A percentile compares a stretch with the other conserved stretches of the same genome.
phyloP scores from a whole-genome alignment of 1,139 yeast genomes.

The Geotrichum histeridarum region DNA sequence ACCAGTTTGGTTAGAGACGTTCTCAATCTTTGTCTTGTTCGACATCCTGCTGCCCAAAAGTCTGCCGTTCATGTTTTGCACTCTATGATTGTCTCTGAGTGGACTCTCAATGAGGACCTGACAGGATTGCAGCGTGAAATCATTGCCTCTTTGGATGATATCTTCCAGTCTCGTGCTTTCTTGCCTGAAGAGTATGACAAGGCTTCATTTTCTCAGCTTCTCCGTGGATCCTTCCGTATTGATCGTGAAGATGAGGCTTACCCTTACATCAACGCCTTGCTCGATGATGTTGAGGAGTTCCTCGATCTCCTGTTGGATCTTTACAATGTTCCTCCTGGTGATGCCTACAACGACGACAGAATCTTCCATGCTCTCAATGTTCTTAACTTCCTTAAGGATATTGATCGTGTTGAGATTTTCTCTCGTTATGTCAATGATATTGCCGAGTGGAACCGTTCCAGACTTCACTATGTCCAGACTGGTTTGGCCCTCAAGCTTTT shows the following conservation, averaged over 20 bases:
- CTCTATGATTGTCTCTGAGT: slow-evolving; percentile 65
- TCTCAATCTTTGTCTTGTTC: slow-evolving; percentile 64
- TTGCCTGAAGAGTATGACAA: slow-evolving; percentile 54
- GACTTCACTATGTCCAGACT: slow-evolving; percentile 70
- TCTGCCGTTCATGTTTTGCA: slow-evolving; percentile 67
- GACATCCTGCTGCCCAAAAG: slow-evolving; percentile 56
- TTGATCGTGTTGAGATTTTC: slow-evolving; percentile 74
- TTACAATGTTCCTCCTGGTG: slow-evolving; percentile 70
- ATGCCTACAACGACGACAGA: slow-evolving; percentile 82
- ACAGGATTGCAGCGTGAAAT: slow-evolving; percentile 58
- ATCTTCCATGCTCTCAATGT: slow-evolving; percentile 75
- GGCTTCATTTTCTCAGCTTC: slow-evolving; percentile 47
- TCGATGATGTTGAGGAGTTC: slow-evolving; percentile 58
- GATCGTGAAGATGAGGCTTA: slow-evolving; percentile 68
- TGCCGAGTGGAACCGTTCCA: slow-evolving; percentile 59
- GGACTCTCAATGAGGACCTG: slow-evolving; percentile 54
- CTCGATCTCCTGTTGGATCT: slow-evolving; percentile 62
- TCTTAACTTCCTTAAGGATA: slow-evolving; percentile 70
- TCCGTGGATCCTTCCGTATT: slow-evolving; percentile 50
- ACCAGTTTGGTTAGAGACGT: slow-evolving; percentile 61
- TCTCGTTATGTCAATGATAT: slow-evolving; percentile 71
- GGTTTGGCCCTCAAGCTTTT: slow-evolving; percentile 74
- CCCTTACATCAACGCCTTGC: slow-evolving; percentile 47
- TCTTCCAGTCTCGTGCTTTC: slow-evolving; percentile 53
- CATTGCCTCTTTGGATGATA: slow-evolving; percentile 53